Base-by-base conservation (phyloP, 768 basidiomycete species). In the Mycena capillaripes region DNA sequence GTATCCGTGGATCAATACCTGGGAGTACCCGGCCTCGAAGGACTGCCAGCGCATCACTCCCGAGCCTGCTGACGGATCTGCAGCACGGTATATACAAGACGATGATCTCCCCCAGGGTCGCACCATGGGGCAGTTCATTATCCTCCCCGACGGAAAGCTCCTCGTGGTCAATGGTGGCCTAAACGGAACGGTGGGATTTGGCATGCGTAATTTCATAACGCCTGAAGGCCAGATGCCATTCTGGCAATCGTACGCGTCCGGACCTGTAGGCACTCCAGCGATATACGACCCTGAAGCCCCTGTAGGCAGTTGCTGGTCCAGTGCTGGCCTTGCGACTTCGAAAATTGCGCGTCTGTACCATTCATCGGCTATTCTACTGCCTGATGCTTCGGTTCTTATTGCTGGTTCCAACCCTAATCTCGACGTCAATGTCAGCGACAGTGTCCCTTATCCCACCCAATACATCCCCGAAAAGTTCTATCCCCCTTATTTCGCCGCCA, bases 91-190 rank as follows among this genome's bases (percentile, higher is more conserved):
- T 78, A 81, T 84, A 7, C 88, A 93, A 75, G 95, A 96, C 70
- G 96, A 97, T 73, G 81, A 90, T 69, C 89, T 97, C 86, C 84
- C 89, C 10, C 86, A 91, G 69, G 91, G 92, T 0, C 89, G 96
- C n/a, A 94, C 94, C 34, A 98, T 98, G 97, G 95, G 96, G 14
- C 94, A 96, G 78, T 96, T 97, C 79, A 91, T 97, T 82, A 87
- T 88, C 32, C 91, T 98, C 6, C 91, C 96, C 0, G 90, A 94
- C 60, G 93, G 92, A 5, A 93, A 89, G 32, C 68, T 97, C n/a
- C 85, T 96, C 23, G 86, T 96, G 48, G 82, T 96, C 73, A 97
- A 97, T 79, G 97, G 96, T 68, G 96, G 87, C 23, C 53, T 79
- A 19, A 96, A 95, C 75, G 97, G 97, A 19, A 97, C 96, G 0